Evolutionary conservation across 768 basidiomycete genomes (phyloP).

Genomic region (Aureoboletus auriporus): DNA sequence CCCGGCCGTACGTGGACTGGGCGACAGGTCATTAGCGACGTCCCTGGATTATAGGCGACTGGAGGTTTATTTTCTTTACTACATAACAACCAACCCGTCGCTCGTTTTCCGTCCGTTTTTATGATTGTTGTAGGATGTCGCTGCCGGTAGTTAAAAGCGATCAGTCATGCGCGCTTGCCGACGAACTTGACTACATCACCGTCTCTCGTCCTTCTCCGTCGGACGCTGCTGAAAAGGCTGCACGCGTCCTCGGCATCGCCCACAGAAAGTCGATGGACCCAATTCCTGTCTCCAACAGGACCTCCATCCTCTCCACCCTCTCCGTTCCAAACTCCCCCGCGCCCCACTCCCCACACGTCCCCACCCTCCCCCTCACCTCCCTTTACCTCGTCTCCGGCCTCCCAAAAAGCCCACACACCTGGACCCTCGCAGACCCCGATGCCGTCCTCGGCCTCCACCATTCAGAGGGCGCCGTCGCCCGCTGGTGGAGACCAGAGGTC

Average conservation of each 20-base stretch:
- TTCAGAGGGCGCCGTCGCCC: constrained; percentile 76
- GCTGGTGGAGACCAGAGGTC: constrained; percentile 91
- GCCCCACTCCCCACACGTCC: constrained; percentile 61
- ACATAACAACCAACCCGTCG: too few relatives aligned
- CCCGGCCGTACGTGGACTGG: constrained; percentile 74
- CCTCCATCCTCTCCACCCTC: constrained; percentile 72
- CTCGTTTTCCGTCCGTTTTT: too few relatives aligned
- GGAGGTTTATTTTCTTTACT: too few relatives aligned
- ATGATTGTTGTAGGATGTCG: too few relatives aligned
- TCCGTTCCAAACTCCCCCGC: constrained; percentile 41
- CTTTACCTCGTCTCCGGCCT: constrained; percentile 87
- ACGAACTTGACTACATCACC: constrained; percentile 75
- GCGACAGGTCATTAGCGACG: constrained; percentile 55
- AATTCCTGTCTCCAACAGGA: constrained; percentile 72
- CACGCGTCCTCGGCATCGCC: constrained; percentile 69
- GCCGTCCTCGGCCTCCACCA: constrained; percentile 79
- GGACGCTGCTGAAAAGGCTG: constrained; percentile 64
- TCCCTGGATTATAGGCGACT: background rate
- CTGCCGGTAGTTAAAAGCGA: too few relatives aligned
- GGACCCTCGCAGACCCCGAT: constrained; percentile 85
- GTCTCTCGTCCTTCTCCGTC: constrained; percentile 31
- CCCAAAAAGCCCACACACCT: constrained; percentile 84
- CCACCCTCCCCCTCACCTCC: constrained; percentile 73
- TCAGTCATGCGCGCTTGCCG: constrained; percentile 40
- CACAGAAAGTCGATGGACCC: constrained; percentile 82